Evolutionary conservation across 495 filamentous ascomycete species (phyloP).

Genomic region (Ascodesmis nigricans): DNA sequence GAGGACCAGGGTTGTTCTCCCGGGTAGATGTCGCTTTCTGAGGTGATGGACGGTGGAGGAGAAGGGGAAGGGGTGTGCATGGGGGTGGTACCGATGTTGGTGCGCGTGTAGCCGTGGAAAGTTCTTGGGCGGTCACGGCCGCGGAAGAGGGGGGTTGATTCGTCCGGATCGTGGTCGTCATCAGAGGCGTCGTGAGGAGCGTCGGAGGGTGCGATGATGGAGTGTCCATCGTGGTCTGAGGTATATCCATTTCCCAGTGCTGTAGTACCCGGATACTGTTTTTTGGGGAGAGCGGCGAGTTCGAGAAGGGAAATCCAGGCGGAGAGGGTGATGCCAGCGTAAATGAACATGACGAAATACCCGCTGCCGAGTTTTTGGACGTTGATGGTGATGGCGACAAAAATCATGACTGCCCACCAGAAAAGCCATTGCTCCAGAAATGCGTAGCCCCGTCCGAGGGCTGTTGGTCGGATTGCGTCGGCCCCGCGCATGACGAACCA

Average conservation of each 20-base stretch:
- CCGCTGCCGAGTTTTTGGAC: conserved; percentile 41
- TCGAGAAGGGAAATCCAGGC: conserved; percentile 54
- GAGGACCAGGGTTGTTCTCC: conserved; percentile 71
- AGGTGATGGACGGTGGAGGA: conserved; percentile 9
- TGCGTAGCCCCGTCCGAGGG: conserved; percentile 59
- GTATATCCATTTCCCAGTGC: not conserved
- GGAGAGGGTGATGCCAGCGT: conserved; percentile 50
- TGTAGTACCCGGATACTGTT: no score
- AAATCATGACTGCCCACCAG: conserved; percentile 49
- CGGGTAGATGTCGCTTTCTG: conserved; percentile 35
- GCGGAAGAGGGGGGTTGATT: conserved; percentile 60
- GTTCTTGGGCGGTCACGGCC: conserved; percentile 35
- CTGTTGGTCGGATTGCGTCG: conserved; percentile 64
- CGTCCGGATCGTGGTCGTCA: conserved; percentile 37
- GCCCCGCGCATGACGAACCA: conserved; percentile 74
- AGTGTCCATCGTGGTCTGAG: conserved; percentile 7
- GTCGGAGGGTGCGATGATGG: conserved; percentile 3
- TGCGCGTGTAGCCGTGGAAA: conserved; percentile 46
- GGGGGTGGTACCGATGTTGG: conserved; percentile 13
- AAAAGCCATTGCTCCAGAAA: conserved; percentile 63
- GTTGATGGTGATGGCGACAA: conserved; percentile 47
- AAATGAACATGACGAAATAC: conserved; percentile 68
- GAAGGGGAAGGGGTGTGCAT: no score
- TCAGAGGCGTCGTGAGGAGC: conserved; percentile 23
- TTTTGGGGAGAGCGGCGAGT: conserved; percentile 46